Evolutionary conservation across 148 eudicot genomes (phyloP), one percentile per base, ranked within the genome.

Genomic region (Agrostemma githago): DNA sequence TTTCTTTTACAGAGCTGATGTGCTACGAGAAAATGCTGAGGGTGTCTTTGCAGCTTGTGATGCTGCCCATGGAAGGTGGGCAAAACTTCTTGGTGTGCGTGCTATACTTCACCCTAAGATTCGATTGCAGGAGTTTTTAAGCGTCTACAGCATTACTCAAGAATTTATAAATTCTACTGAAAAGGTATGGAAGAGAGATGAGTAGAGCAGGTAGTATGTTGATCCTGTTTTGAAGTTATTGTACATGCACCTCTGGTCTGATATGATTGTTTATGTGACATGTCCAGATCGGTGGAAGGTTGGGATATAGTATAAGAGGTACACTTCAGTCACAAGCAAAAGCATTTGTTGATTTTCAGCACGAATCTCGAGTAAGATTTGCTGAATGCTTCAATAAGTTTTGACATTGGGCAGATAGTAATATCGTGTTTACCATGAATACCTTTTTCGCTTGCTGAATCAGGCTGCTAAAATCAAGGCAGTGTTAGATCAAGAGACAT

Each of bases 1-100:
- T 58, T 41, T 70, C 34, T 46, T 80, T 74, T 75, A 79, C 96
- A 96, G 99, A 78, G 91, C 99, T 88, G 99, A 96, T 78, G 92
- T 96, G 69, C 83, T 96, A 85, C 87, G 97, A 83, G 99, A 96
- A 87, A 96, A 96, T 79, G 85, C 97, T 59, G 99, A 96, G 80
- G 97, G 96, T 75, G 94, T 96, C 62, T 92, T 92, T 89, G 97
- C 99, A 54, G 97, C 92, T 70, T 96, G 99, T 83, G 99, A 96
- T 79, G 89, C 93, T 75, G 96, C 97, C 74, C 97, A 96, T 88
- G 97, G 92, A 81, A 92, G 97, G 79, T 96, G 99, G 97, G 99
- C 99, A 71, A 96, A 92, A 82, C 91, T 96, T 56, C 91, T 96
- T 82, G 97, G 97, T 56, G 97, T 96, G 20, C 99, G 99, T 77